Evolutionary conservation across 2,329 filamentous ascomycete species (phyloP).

Genomic region (Aspergillus thermomutatus): DNA sequence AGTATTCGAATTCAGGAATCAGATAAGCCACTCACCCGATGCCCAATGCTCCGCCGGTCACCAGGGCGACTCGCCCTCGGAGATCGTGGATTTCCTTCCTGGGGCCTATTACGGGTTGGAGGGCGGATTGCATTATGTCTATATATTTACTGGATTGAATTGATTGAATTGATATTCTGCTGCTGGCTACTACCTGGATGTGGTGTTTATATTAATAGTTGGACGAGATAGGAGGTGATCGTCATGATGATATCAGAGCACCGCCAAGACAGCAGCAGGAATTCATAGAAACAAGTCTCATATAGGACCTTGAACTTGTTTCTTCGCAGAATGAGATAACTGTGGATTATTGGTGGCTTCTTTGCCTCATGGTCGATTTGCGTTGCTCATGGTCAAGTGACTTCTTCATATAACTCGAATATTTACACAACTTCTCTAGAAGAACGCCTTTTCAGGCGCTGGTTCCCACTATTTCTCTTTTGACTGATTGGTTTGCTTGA

Average conservation of each 20-base stretch:
- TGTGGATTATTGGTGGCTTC: neutral
- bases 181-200: no score
- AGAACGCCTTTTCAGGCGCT: no score
- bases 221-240: neutral
- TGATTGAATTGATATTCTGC: no score
- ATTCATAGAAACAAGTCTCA: neutral
- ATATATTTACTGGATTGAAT: neutral
- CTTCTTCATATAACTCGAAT: no score
- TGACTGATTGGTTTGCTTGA: no score
- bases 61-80: conserved; percentile 35
- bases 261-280: neutral
- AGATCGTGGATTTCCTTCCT: conserved; percentile 35
- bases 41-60: conserved; percentile 39
- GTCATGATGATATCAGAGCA: neutral
- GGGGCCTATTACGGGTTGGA: conserved; percentile 37
- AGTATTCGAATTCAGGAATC: no score
- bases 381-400: no score
- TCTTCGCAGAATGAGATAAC: neutral
- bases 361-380: neutral
- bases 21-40: conserved; percentile 31
- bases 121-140: conserved; percentile 13
- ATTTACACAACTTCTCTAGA: no score
- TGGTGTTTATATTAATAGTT: neutral
- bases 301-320: neutral
- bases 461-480: no score